phyloP scores from a whole-genome alignment of 2,329 filamentous ascomycete genomes.

The Pseudonectria foliicola region DNA sequence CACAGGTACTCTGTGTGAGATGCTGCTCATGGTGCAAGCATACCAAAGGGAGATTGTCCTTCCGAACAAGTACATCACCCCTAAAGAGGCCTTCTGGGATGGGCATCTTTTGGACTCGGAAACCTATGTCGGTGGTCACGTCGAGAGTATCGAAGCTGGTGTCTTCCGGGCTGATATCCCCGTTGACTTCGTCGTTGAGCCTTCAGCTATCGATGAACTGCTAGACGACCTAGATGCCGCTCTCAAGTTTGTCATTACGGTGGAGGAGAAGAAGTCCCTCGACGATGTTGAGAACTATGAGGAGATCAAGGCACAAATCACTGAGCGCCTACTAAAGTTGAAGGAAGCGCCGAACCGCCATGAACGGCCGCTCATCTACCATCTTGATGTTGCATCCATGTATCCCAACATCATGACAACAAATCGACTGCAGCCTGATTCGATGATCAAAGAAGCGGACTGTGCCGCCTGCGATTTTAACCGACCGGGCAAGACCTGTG shows the following conservation, averaged over 20 bases:
- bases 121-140: constrained; percentile 96
- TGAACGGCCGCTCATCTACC: constrained; percentile 89
- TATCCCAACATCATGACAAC: constrained; percentile 99
- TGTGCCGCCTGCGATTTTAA: constrained; percentile 99
- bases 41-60: constrained; percentile 87
- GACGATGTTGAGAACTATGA: constrained; percentile 77
- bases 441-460: constrained; percentile 95
- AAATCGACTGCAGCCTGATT: constrained; percentile 93
- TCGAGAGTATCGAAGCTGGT: constrained; percentile 97
- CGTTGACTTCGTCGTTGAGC: constrained; percentile 86
- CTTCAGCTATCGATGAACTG: constrained; percentile 82
- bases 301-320: constrained; percentile 78
- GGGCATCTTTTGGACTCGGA: constrained; percentile 94
- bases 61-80: constrained; percentile 90
- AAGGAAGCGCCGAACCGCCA: constrained; percentile 77
- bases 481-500: constrained; percentile 91
- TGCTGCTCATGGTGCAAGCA: constrained; percentile 98
- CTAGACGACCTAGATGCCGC: constrained; percentile 80
- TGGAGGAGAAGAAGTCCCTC: constrained; percentile 76
- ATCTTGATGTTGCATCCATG: constrained; percentile 98
- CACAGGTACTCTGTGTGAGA: constrained; percentile 97
- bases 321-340: constrained; percentile 60
- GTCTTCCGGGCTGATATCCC: constrained; percentile 96
- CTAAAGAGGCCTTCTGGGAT: constrained; percentile 92
- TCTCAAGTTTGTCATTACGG: constrained; percentile 75